These are phyloP conservation scores for Zanthoxylum bungeanum DNA, from an alignment of 345 rosid genomes.

Conservation along the genomic window DNA sequence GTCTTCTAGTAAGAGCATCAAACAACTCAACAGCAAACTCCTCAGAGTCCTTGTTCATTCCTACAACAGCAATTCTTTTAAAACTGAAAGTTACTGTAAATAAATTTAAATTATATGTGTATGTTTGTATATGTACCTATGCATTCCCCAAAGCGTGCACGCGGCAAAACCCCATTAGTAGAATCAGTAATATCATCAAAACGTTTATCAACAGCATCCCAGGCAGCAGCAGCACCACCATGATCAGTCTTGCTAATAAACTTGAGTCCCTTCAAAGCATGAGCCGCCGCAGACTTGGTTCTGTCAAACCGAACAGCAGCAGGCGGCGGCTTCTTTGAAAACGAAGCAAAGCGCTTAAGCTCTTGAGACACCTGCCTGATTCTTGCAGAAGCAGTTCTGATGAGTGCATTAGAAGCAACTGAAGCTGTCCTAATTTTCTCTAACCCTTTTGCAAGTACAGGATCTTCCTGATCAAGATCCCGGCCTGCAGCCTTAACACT, in stretches of 20 bases:
- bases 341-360: constrained; percentile 50
- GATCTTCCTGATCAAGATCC: constrained; percentile 26
- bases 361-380: constrained; percentile 65
- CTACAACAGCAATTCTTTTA: no score
- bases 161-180: constrained; percentile 40
- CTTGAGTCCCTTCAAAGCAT: constrained; percentile 70
- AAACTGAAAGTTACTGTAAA: no score
- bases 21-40: constrained; percentile 70
- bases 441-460: constrained; percentile 40
- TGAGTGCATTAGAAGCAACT: constrained; percentile 26
- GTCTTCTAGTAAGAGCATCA: constrained; percentile 57
- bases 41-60: constrained; percentile 62
- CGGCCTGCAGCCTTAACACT: constrained; percentile 31
- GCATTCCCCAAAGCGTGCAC: constrained; percentile 59
- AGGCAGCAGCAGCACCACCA: constrained; percentile 62
- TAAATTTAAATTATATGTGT: no score
- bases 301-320: constrained; percentile 60
- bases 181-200: constrained; percentile 57
- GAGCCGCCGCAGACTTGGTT: constrained; percentile 59
- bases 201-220: constrained; percentile 65
- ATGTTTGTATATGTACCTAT: constrained; percentile 46
- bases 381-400: constrained; percentile 46
- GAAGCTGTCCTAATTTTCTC: constrained; percentile 50
- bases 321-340: constrained; percentile 39
- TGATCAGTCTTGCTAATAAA: constrained; percentile 69